Percentiles rank a stretch among this genome's conserved stretches.
These are phyloP conservation scores for Paramecium tetraurelia DNA, from an alignment of 73 alveolate species.

Conservation along the genomic window DNA sequence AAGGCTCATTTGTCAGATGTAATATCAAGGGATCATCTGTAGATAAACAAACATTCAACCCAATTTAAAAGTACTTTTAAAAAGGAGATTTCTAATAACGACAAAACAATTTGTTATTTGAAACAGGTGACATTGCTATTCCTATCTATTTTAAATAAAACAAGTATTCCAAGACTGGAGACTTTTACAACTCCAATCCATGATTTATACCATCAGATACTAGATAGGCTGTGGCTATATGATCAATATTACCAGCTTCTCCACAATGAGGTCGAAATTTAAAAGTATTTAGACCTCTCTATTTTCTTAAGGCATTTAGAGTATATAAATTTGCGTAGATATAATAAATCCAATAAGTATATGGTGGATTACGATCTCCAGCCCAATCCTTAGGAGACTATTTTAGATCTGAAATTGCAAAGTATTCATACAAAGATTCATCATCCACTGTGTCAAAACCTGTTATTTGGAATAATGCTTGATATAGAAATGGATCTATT, in stretches of 20 bases:
- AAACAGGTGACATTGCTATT: slow-evolving; percentile 79
- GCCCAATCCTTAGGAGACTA: slow-evolving; percentile 34
- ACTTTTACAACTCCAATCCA: slow-evolving; percentile 65
- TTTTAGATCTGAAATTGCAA: slow-evolving; percentile 52
- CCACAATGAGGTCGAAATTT: slow-evolving; percentile 82
- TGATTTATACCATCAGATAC: slow-evolving; percentile 66
- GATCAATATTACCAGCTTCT: slow-evolving; percentile 83
- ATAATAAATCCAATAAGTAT: slow-evolving; percentile 76
- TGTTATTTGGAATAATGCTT: slow-evolving; percentile 23
- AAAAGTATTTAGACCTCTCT: slow-evolving; percentile 65
- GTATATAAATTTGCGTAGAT: slow-evolving; percentile 71
- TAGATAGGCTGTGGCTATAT: slow-evolving; percentile 72
- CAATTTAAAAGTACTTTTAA: slow-evolving; percentile 63
- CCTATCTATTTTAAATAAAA: slow-evolving; percentile 79
- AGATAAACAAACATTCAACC: slow-evolving; percentile 77
- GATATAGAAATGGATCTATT: slow-evolving; percentile 47
- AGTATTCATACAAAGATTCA: slow-evolving; percentile 67
- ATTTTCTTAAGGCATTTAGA: slow-evolving; percentile 67
- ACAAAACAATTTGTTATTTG: slow-evolving; percentile 74
- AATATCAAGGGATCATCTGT: slow-evolving; percentile 84
- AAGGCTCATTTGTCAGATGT: slow-evolving; percentile 79
- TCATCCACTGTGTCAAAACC: slow-evolving; percentile 86
- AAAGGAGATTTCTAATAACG: slow-evolving; percentile 61
- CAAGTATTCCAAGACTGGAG: slow-evolving; percentile 69
- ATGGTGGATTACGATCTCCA: slow-evolving; percentile 71